A percentile compares a stretch with the other conserved stretches of the same genome.
Evolutionary conservation across 2,329 filamentous ascomycete species (phyloP).

Genomic region (Cladophialophora immunda): DNA sequence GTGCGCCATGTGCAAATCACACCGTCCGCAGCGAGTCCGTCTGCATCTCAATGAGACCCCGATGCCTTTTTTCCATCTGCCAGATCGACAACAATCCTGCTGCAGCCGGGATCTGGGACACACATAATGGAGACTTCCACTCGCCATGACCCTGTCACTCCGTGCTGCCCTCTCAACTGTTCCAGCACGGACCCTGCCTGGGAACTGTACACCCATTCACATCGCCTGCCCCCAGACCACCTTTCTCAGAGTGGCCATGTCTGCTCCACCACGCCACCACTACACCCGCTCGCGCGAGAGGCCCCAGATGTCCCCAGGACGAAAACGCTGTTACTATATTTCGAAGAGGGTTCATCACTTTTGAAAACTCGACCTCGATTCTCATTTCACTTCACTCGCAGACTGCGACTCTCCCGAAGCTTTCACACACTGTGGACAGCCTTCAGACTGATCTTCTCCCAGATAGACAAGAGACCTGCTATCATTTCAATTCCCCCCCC

Average conservation of each 20-base stretch:
- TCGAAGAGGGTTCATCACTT: conserved; percentile 25
- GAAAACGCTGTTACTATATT: conserved; percentile 30
- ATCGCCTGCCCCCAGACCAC: conserved; percentile 11
- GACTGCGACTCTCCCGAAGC: neutral
- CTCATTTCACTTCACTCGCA: conserved; percentile 2
- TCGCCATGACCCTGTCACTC: conserved; percentile 20
- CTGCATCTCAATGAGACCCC: conserved; percentile 22
- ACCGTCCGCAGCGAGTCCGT: conserved; percentile 15
- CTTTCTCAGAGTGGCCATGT: conserved; percentile 11
- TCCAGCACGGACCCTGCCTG: conserved; percentile 29
- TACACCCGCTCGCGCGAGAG: conserved; percentile 13
- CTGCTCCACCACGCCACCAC: conserved; percentile 28
- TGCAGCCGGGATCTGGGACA: conserved; percentile 5
- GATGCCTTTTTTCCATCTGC: conserved; percentile 12
- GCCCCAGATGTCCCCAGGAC: conserved; percentile 18
- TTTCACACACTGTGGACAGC: neutral
- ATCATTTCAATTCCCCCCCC: neutral
- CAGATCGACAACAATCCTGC: conserved; percentile 29
- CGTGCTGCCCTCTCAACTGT: conserved; percentile 18
- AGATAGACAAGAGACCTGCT: neutral
- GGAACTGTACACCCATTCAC: conserved; percentile 18
- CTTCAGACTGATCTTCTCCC: neutral
- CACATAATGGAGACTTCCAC: conserved; percentile 6
- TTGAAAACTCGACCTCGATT: conserved; percentile 5
- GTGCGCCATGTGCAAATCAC: conserved; percentile 29